These are phyloP conservation scores for Wickerhamomyces tratensis DNA, from an alignment of 805 yeast genomes.

Conservation along the genomic window DNA sequence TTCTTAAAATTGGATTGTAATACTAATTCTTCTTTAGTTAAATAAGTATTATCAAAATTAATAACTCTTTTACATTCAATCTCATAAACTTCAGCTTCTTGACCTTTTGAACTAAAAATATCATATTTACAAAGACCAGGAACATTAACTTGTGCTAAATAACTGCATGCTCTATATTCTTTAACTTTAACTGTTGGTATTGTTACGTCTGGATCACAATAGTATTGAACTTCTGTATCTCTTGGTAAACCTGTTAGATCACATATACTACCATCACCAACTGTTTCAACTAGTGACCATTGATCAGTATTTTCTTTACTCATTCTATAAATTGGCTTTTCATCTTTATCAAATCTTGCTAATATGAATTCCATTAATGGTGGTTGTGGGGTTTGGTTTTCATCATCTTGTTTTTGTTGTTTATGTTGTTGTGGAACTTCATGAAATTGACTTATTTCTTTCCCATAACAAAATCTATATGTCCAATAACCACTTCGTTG, in stretches of 20 bases:
- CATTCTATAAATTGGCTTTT: neutral
- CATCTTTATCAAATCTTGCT: conserved; percentile 1
- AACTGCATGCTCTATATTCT: conserved; percentile 16
- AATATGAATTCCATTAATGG: conserved; percentile 1
- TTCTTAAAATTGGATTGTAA: neutral
- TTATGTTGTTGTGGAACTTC: neutral
- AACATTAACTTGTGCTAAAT: conserved; percentile 10
- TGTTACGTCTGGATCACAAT: conserved; percentile 10
- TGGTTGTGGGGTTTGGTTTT: neutral
- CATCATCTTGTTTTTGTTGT: neutral
- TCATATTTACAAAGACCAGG: conserved; percentile 14
- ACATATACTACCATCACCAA: conserved; percentile 14
- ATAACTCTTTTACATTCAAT: conserved; percentile 1
- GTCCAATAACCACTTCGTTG: conserved; percentile 8
- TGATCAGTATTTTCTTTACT: conserved; percentile 4
- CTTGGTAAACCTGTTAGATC: conserved; percentile 16
- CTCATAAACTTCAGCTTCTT: neutral
- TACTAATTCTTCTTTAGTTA: neutral
- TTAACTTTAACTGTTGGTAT: conserved; percentile 3
- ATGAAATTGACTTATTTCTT: conserved; percentile 9
- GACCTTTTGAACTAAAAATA: conserved; percentile 5
- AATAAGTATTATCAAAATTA: neutral
- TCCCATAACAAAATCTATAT: conserved; percentile 3
- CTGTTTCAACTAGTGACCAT: conserved; percentile 1
- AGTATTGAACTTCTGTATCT: conserved; percentile 12